These are phyloP conservation scores for Metschnikowia vanudenii DNA, from an alignment of 805 yeast genomes.

Conservation along the genomic window DNA sequence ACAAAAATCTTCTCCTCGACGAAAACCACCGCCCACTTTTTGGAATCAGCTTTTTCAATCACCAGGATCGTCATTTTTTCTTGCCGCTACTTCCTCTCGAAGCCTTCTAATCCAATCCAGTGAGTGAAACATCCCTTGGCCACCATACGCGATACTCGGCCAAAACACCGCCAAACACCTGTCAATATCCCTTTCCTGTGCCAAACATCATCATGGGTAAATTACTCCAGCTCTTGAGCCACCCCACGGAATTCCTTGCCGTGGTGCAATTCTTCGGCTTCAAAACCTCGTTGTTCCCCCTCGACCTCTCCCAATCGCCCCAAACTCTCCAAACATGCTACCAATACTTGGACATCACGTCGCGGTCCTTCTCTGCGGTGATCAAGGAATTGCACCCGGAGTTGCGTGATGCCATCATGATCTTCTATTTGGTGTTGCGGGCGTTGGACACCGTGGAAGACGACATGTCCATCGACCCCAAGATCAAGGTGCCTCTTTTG, in stretches of 20 bases:
- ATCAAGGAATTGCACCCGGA: constrained; percentile 90
- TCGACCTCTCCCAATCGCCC: constrained; percentile 33
- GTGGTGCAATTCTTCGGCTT: constrained; percentile 58
- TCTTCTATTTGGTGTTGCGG: constrained; percentile 82
- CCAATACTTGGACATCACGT: constrained; percentile 62
- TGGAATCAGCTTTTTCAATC: too few relatives aligned
- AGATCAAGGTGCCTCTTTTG: constrained; percentile 70
- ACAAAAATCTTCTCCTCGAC: too few relatives aligned
- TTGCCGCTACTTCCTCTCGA: too few relatives aligned
- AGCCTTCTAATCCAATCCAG: too few relatives aligned
- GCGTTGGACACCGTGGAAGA: constrained; percentile 96
- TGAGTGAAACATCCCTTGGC: too few relatives aligned
- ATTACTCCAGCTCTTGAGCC: constrained; percentile 53
- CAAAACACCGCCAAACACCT: too few relatives aligned
- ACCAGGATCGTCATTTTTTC: too few relatives aligned
- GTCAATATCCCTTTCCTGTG: too few relatives aligned
- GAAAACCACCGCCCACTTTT: too few relatives aligned
- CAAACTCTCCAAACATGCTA: constrained; percentile 57
- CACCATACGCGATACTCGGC: too few relatives aligned
- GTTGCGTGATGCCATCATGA: constrained; percentile 72
- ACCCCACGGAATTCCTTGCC: constrained; percentile 71
- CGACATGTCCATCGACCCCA: constrained; percentile 81
- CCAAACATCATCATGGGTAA: constrained; percentile 52
- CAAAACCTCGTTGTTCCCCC: constrained; percentile 53
- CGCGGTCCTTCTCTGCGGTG: constrained; percentile 93